Base-by-base conservation (phyloP, 371 early-diverging fungal species). In the Thermomucor indicae-seudaticae region DNA sequence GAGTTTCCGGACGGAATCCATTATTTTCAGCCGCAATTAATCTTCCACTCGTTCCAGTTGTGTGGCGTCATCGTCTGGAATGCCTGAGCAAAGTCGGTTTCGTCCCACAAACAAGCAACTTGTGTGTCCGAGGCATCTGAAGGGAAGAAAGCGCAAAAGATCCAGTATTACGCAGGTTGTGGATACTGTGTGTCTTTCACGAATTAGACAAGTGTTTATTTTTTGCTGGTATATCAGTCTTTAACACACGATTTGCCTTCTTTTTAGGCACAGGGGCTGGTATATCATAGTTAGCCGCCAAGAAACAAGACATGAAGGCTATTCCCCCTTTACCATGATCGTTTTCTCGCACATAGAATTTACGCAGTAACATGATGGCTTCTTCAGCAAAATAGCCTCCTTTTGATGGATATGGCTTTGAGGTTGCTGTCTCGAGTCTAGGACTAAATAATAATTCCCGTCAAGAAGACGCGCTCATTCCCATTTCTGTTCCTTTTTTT, bases 311-410 rank as follows among this genome's bases (percentile, higher is more conserved):
- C 6, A 40, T 25, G 43, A 46, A n/a, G n/a, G n/a, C n/a, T 38
- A 5, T 27, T 24, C 25, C 0, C 20, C 37, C 31, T 52, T 55
- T 78, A 90, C 91, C 95, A 67, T 85, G 72, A 6, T 79, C 68
- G 56, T 97, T 97, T 61, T 96, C 95, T 40, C 88, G 75, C 8
- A 96, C 70, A 65, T 96, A 97, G 58, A 97, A 97, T 63, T 80
- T 81, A 22, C 96, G 70, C 27, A 97, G 70, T 46, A 93, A 49
- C 46, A 92, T 53, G 28, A 97, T 85, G 4, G 96, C 94, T 62
- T 95, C 91, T 27, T 92, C 88, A 29, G 78, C 56, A 46, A 72
- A 80, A 48, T 79, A 75, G 0, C 94, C 96, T 12, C 86, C 86
- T 45, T 83, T 69, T 0, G 85, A 81, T 14, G 61, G 58, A 57